Conservation (phyloP, 129 eudicot species). For the Flaveria bidentis region DNA sequence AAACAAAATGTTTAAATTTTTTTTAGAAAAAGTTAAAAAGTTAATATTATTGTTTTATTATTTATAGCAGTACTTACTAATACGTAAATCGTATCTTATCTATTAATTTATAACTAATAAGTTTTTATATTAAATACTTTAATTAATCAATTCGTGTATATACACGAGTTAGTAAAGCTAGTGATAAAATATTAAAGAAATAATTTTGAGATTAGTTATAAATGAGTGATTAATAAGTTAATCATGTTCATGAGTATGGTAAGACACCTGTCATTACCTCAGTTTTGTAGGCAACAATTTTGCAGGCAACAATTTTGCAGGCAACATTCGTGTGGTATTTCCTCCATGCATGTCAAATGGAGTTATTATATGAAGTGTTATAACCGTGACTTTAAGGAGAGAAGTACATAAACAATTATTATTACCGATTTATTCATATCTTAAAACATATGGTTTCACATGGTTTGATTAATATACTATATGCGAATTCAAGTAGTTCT, state of each 20-base stretch:
- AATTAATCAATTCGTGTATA: no score
- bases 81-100: no score
- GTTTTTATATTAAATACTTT: no score
- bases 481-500: background rate
- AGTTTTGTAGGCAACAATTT: slow-evolving; percentile 23
- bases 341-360: slow-evolving; percentile 28
- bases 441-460: slow-evolving; percentile 16
- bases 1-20: no score
- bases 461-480: background rate
- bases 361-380: background rate
- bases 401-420: slow-evolving; percentile 14
- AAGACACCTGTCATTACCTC: slow-evolving; percentile 18
- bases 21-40: no score
- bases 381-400: slow-evolving; percentile 24
- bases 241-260: background rate
- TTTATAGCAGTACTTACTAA: no score
- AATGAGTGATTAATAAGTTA: slow-evolving; percentile 2
- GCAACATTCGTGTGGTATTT: slow-evolving; percentile 38
- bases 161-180: background rate
- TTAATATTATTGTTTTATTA: no score
- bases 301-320: slow-evolving; percentile 30
- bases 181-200: background rate
- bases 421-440: slow-evolving; percentile 15
- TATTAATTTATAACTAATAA: no score
- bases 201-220: slow-evolving; percentile 17